Evolutionary conservation across 805 yeast species (phyloP).

Genomic region (Ogataea angusta): DNA sequence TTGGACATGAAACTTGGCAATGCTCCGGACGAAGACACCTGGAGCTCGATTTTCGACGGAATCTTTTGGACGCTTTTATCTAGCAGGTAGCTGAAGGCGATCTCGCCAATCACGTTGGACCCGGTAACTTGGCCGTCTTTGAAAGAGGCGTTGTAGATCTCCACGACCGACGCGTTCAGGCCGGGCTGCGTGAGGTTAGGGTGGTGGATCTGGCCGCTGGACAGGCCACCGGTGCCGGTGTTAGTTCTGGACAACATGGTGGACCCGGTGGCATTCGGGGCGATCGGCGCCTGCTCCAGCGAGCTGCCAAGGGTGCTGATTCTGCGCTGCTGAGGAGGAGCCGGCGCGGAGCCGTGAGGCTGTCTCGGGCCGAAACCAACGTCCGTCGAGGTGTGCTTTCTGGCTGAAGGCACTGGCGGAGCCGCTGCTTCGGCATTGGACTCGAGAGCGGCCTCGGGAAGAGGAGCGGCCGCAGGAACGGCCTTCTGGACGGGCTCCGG

Average conservation of each 20-base stretch:
- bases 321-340: slow-evolving; percentile 34
- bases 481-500: slow-evolving; percentile 8
- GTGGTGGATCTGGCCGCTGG: slow-evolving; percentile 42
- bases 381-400: slow-evolving; percentile 29
- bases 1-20: slow-evolving; percentile 50
- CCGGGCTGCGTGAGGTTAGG: slow-evolving; percentile 56
- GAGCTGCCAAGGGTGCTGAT: slow-evolving; percentile 14
- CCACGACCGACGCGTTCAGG: slow-evolving; percentile 81
- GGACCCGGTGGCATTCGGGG: slow-evolving; percentile 37
- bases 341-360: slow-evolving; percentile 31
- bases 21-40: slow-evolving; percentile 39
- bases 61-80: slow-evolving; percentile 30
- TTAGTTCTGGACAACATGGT: slow-evolving; percentile 32
- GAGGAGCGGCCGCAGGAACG: slow-evolving; percentile 9
- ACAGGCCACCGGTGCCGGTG: slow-evolving; percentile 33
- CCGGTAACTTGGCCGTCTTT: slow-evolving; percentile 60
- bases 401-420: slow-evolving; percentile 35
- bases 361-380: slow-evolving; percentile 14
- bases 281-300: slow-evolving; percentile 11
- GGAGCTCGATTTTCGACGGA: slow-evolving; percentile 42
- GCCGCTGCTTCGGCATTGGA: slow-evolving; percentile 15
- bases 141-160: slow-evolving; percentile 71
- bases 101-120: slow-evolving; percentile 75
- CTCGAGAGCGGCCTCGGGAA: not conserved
- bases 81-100: slow-evolving; percentile 68